Base-by-base conservation (phyloP, 192 early-diverging fungal species). In the Radiomyces spectabilis region DNA sequence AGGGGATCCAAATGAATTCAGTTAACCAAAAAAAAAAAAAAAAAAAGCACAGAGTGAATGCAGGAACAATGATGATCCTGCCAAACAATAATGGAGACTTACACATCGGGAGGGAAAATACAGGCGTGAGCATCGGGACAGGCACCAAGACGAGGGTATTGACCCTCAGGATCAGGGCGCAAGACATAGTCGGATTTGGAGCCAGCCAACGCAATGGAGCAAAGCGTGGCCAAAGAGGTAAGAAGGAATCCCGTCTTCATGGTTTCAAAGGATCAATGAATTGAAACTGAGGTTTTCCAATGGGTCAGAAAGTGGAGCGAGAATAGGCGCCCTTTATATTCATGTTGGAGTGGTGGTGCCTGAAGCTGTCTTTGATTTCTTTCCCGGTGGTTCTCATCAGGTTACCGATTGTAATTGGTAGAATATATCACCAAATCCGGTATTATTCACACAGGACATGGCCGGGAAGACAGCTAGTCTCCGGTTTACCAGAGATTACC, bases 51-150 rank as follows among this genome's bases (percentile, higher is more conserved):
- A n/a, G n/a, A n/a, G n/a, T n/a, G n/a, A n/a, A n/a, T n/a, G n/a
- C n/a, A n/a, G n/a, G n/a, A n/a, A n/a, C n/a, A n/a, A n/a, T n/a
- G n/a, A n/a, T n/a, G n/a, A n/a, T n/a, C n/a, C n/a, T n/a, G n/a
- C n/a, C n/a, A n/a, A n/a, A n/a, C n/a, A 19, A 16, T 16, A 13
- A 22, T 27, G 27, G 13, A 21, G 2, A 51, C 39, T 61, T 74
- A 74, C 72, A 53, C 69, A 53, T 66, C 65, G 47, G 72, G 72
- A 53, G 72, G 72, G 45, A 70, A 70, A 38, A 74, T 62, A 55
- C 72, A 74, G 38, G 68, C 72, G 33, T 66, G 68, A 38, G 55
- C 27, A 24, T 61, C 61, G 21, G 72, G 72, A 65, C 72, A 74
- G 19, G 72, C 72, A 61, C 68, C 67, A 46, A 74, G 56, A 45